Base-by-base conservation (phyloP, 2,329 filamentous ascomycete genomes). In the Cryphonectria naterciae region DNA sequence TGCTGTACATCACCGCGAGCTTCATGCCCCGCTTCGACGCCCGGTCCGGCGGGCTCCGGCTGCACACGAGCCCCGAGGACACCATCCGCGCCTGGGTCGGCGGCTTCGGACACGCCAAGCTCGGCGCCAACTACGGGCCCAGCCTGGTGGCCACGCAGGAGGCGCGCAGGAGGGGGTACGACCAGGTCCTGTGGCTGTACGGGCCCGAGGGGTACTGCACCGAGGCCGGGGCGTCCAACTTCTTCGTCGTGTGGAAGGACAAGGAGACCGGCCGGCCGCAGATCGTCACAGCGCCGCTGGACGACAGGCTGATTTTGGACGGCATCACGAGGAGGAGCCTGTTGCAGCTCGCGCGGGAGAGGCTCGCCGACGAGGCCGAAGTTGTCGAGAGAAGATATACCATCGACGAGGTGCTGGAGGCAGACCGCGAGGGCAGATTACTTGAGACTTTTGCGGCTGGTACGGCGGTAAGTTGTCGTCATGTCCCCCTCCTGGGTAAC, bases 141-240 rank as follows among this genome's bases (percentile, higher is more conserved):
- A 91, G 89, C 28, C 86, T 98, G 68, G 85, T 93, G 68, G 93
- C 93, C 4, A 94, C 94, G 65, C 86, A 87, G 25, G 92, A 95
- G 80, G 95, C 95, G 3, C 84, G 90, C 69, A 84, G 83, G 15
- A 83, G 88, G 56, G 95, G 95, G 0, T 98, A 90, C 81, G 89
- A 95, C 78, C 95, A 98, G 85, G 92, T 98, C 69, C 87, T 98
- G n/a, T 98, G 95, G 95, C 86, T 98, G 66, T 96, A 97, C 77
- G 94, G 94, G 1, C 81, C 88, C 56, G 86, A 95, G 75, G 88
- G 88, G 67, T 88, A 89, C 78, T 94, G 97, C 74, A 98, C 95
- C 2, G 95, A 98, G 84, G 95, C 95, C 2, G 95, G 95, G 5
- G 95, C 94, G 17, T 93, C 90, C 77, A 98, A 98, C 83, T 97